Evolutionary conservation across 805 yeast species (phyloP).

Genomic region (Candida insectorum): DNA sequence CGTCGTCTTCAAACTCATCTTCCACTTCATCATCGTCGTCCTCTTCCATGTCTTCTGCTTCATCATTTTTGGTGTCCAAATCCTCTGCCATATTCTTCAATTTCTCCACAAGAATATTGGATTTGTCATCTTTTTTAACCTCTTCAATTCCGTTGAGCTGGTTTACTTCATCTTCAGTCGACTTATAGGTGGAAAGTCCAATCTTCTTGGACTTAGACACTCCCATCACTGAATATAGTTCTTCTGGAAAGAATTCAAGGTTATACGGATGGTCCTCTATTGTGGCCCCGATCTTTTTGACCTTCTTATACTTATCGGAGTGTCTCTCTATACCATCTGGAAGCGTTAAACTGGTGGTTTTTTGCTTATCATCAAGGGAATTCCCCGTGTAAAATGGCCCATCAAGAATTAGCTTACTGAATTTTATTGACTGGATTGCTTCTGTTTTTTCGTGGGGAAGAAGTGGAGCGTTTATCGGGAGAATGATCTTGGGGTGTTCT

Average conservation of each 20-base stretch:
- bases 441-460: constrained; percentile 47
- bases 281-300: constrained; percentile 65
- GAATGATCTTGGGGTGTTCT: constrained; percentile 42
- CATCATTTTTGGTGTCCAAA: constrained; percentile 68
- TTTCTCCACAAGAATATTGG: constrained; percentile 43
- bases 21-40: constrained; percentile 55
- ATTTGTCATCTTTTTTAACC: constrained; percentile 27
- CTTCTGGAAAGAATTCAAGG: constrained; percentile 70
- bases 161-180: constrained; percentile 25
- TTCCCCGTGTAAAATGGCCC: constrained; percentile 69
- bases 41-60: constrained; percentile 54
- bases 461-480: constrained; percentile 66
- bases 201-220: constrained; percentile 44
- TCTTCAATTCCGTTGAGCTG: constrained; percentile 10
- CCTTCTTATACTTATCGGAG: constrained; percentile 74
- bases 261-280: constrained; percentile 77
- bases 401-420: constrained; percentile 51
- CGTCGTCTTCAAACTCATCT: constrained; percentile 70
- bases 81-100: constrained; percentile 47
- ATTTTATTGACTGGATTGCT: constrained; percentile 54
- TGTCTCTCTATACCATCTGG: constrained; percentile 76
- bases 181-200: constrained; percentile 37
- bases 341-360: constrained; percentile 11
- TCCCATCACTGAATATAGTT: constrained; percentile 71
- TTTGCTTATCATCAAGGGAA: constrained; percentile 24